Percentiles rank a stretch among this genome's conserved stretches.
phyloP scores from a whole-genome alignment of 768 basidiomycete species.

The Suillus occidentalis region DNA sequence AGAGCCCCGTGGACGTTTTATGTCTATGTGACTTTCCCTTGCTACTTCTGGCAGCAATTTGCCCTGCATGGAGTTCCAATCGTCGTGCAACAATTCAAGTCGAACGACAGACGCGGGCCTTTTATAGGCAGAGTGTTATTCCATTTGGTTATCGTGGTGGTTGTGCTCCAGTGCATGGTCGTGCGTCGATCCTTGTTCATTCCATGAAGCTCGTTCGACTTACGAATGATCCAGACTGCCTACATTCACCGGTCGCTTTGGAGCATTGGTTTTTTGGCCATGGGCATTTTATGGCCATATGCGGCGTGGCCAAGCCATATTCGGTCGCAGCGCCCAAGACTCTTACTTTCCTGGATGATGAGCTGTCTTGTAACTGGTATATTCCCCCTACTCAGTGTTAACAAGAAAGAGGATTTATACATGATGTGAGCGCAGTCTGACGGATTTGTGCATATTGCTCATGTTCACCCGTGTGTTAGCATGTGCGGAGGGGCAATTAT shows the following conservation, averaged over 20 bases:
- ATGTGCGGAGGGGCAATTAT: constrained; percentile 49
- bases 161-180: constrained; percentile 67
- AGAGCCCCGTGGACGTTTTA: constrained; percentile 71
- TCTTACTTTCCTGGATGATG: constrained; percentile 43
- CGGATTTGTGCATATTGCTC: constrained; percentile 7
- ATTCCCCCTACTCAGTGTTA: constrained; percentile 73
- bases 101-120: background rate
- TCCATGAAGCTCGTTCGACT: background rate
- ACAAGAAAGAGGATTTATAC: constrained; percentile 62
- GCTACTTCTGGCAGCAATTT: constrained; percentile 74
- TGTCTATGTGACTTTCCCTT: constrained; percentile 71
- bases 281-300: constrained; percentile 68
- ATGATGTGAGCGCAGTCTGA: constrained; percentile 53
- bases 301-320: constrained; percentile 44
- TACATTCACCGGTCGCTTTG: constrained; percentile 73
- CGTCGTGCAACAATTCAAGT: constrained; percentile 9
- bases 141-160: constrained; percentile 32
- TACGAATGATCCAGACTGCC: constrained; percentile 45
- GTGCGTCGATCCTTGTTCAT: constrained; percentile 41
- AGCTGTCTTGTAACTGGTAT: constrained; percentile 56
- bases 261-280: constrained; percentile 61
- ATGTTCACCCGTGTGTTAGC: constrained; percentile 31
- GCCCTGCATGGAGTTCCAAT: constrained; percentile 23
- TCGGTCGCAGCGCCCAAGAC: constrained; percentile 24
- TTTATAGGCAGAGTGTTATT: background rate